Base-by-base conservation (phyloP, 2,329 filamentous ascomycete genomes). In the Claviceps africana region DNA sequence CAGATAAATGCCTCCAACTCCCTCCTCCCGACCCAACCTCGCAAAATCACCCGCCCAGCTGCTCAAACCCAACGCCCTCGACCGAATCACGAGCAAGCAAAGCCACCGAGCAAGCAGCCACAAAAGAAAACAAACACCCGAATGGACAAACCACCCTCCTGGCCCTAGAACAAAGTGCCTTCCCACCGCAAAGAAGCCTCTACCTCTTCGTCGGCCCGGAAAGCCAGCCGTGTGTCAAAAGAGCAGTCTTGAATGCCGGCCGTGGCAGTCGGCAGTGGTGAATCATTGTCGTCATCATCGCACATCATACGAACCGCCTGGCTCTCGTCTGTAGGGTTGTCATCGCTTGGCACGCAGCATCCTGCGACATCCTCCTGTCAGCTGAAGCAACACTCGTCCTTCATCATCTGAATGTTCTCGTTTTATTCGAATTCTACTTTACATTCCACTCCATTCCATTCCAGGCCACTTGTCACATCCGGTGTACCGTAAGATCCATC, bases 351-450 rank as follows among this genome's bases (percentile, higher is more conserved):
- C n/a, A 37, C 35, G 17, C 3, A 15, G 2, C 33, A 2, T 35
- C 33, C 33, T 15, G 25, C 11, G 17, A n/a, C 42, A 9, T 28
- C 13, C 8, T 17, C 25, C n/a, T 2, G 9, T 46, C 10, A 21
- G 21, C 28, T 13, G 1, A 39, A 11, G 10, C 21, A 13, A 6
- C 2, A 17, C 17, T n/a, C n/a, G n/a, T n/a, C 21, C 1, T 22
- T 2, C 11, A 33, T 37, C 3, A 17, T 42, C 17, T 11, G 22
- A 50, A 50, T 48, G 25, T 25, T 25, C 53, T 54, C 48, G 53
- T 42, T 55, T 35, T 31, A 33, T 51, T 55, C 54, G 51, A 48
- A 54, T 55, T 64, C 60, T 66, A 64, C 58, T 67, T 61, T 64
- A 62, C 63, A 61, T 58, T 55, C 48, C 54, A 45, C 28, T 44